Conservation (phyloP, 306 rosid species). For the Prunus padus region DNA sequence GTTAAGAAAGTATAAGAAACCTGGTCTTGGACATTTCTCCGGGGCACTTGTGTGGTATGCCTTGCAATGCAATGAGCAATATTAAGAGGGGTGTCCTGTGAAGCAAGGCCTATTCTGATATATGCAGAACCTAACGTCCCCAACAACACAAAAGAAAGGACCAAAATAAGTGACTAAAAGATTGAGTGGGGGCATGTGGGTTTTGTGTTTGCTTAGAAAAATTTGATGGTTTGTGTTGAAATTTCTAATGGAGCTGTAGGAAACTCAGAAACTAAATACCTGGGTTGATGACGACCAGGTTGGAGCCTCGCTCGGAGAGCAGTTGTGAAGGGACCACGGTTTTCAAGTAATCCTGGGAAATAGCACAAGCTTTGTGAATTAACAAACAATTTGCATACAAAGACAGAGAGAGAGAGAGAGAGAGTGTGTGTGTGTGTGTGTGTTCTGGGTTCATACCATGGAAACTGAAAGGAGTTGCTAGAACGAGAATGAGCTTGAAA, state of each 20-base stretch:
- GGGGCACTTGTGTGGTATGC: conserved; percentile 59
- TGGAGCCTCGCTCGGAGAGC: conserved; percentile 83
- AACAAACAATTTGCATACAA: not conserved
- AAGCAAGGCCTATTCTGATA: conserved; percentile 85
- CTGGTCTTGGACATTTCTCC: conserved; percentile 81
- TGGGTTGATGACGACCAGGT: conserved; percentile 85
- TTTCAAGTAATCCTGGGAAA: conserved; percentile 82
- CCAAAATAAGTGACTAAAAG: conserved; percentile 15
- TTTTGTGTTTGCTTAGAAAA: not conserved
- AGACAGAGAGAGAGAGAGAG: not conserved
- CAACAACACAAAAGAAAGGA: not conserved
- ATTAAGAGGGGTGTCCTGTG: conserved; percentile 72
- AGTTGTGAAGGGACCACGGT: conserved; percentile 90
- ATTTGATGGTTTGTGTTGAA: conserved; percentile 9
- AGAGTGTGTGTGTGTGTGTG: not conserved
- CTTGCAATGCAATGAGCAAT: conserved; percentile 93
- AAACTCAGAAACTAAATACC: conserved; percentile 35
- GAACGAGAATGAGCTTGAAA: conserved; percentile 5
- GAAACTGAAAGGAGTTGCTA: not conserved
- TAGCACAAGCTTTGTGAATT: conserved; percentile 1
- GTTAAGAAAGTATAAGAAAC: conserved; percentile 32
- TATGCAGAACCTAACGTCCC: conserved; percentile 67
- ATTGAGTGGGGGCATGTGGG: not conserved
- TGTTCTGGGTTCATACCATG: conserved; percentile 15
- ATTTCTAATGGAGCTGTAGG: not conserved